Conservation (phyloP, 1,284 basidiomycete species). For the Cryptococcus neoformans region DNA sequence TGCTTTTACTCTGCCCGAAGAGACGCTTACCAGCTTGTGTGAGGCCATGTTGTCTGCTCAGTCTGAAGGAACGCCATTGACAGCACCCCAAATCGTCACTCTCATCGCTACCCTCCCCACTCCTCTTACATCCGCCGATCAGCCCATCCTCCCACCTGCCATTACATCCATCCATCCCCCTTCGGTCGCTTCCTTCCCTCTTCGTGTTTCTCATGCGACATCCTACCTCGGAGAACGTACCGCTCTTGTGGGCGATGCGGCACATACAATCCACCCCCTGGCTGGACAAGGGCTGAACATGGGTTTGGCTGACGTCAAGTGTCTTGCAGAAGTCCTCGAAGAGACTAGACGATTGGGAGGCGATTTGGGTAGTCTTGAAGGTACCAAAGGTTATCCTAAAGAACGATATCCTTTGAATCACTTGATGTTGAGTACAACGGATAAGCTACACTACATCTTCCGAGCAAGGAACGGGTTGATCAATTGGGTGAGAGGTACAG, state of each 20-base stretch:
- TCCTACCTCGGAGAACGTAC: slow-evolving; percentile 77
- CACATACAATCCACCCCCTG: slow-evolving; percentile 93
- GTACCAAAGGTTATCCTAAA: slow-evolving; percentile 70
- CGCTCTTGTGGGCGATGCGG: slow-evolving; percentile 91
- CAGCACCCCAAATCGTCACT: slow-evolving; percentile 18
- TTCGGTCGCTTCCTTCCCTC: slow-evolving; percentile 86
- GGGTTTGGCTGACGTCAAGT: slow-evolving; percentile 80
- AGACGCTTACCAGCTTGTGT: slow-evolving; percentile 69
- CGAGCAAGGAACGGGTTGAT: slow-evolving; percentile 62
- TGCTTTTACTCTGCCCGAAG: slow-evolving; percentile 80
- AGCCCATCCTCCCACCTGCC: slow-evolving; percentile 65
- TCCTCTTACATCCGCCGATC: slow-evolving; percentile 53
- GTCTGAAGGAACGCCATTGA: slow-evolving; percentile 20
- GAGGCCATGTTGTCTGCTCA: slow-evolving; percentile 56
- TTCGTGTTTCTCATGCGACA: slow-evolving; percentile 83
- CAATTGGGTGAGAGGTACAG: slow-evolving; percentile 81
- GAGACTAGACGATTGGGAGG: slow-evolving; percentile 60
- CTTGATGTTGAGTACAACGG: slow-evolving; percentile 72
- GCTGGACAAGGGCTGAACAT: slow-evolving; percentile 96
- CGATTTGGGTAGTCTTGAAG: slow-evolving; percentile 79
- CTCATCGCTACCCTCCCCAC: slow-evolving; percentile 42
- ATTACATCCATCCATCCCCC: slow-evolving; percentile 68
- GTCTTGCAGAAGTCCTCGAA: slow-evolving; percentile 63
- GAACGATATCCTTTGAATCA: slow-evolving; percentile 84
- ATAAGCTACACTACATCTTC: slow-evolving; percentile 87